Evolutionary conservation across 176 grass and related monocot species (phyloP).

Genomic region (Phragmites australis): DNA sequence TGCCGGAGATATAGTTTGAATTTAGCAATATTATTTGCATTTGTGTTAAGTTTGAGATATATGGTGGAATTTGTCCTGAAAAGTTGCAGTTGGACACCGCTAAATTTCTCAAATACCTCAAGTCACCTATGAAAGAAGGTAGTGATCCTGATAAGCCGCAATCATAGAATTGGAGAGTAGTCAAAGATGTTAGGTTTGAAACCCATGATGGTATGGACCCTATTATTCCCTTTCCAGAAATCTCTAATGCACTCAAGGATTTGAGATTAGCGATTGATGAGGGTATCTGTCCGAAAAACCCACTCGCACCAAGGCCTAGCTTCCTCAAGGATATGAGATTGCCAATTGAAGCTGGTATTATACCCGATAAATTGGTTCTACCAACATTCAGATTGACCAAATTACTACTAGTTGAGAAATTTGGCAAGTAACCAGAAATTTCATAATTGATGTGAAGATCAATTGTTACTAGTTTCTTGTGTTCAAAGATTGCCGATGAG

Average conservation of each 20-base stretch:
- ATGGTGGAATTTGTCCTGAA: conserved; percentile 38
- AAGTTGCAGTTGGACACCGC: neutral
- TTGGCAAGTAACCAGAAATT: conserved; percentile 26
- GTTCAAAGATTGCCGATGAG: conserved; percentile 20
- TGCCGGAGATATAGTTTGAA: conserved; percentile 51
- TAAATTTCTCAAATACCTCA: conserved; percentile 26
- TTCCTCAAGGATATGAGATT: conserved; percentile 32
- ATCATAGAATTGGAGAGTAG: neutral
- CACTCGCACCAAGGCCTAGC: neutral
- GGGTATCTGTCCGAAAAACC: neutral
- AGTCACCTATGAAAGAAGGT: conserved; percentile 21
- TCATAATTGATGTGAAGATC: conserved; percentile 19
- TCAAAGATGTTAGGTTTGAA: neutral
- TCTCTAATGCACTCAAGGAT: neutral
- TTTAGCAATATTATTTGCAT: conserved; percentile 41
- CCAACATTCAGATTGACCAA: conserved; percentile 30
- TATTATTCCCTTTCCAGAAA: neutral
- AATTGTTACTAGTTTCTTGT: conserved; percentile 30
- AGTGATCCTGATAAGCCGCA: conserved; percentile 38
- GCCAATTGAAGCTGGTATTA: conserved; percentile 18
- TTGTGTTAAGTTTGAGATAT: conserved; percentile 39
- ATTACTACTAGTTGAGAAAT: conserved; percentile 3
- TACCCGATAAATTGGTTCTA: conserved; percentile 35
- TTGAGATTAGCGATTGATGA: neutral
- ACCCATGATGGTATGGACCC: neutral